Evolutionary conservation across 2,329 filamentous ascomycete species (phyloP).

Genomic region (Fusarium sublunatum): DNA sequence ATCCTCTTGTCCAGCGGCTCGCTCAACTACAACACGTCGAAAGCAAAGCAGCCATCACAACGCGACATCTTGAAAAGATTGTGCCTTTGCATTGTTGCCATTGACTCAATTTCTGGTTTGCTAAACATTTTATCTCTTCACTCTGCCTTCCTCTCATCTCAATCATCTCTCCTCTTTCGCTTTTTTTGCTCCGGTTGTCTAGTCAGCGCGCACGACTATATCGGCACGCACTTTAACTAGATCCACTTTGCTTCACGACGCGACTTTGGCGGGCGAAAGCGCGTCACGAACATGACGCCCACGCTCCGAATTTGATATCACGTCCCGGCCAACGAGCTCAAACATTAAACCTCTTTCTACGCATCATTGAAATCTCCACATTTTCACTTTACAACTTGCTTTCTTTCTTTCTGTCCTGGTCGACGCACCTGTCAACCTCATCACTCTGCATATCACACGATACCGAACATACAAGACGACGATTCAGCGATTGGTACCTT

Average conservation of each 20-base stretch:
- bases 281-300: conserved; percentile 56
- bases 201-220: conserved; percentile 33
- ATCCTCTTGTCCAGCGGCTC: conserved; percentile 17
- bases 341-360: conserved; percentile 34
- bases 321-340: conserved; percentile 40
- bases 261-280: conserved; percentile 47
- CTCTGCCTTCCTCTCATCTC: not conserved
- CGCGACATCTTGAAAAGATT: conserved; percentile 23
- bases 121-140: not conserved
- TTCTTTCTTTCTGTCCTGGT: conserved; percentile 13
- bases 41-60: conserved; percentile 21
- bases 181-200: conserved; percentile 21
- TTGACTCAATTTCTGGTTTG: conserved; percentile 12
- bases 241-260: conserved; percentile 47
- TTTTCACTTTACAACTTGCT: conserved; percentile 11
- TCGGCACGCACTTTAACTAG: conserved; percentile 39
- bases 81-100: conserved; percentile 1
- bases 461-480: conserved; percentile 3
- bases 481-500: conserved; percentile 14
- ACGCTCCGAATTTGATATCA: conserved; percentile 51
- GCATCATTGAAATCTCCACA: conserved; percentile 28
- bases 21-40: conserved; percentile 24
- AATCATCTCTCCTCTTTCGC: not conserved
- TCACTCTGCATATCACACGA: conserved; percentile 2
- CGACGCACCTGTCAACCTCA: conserved; percentile 5